Evolutionary conservation across 2,329 filamentous ascomycete genomes (phyloP), one percentile per base, ranked within the genome.

Genomic region (Tricladium varicosporioides): DNA sequence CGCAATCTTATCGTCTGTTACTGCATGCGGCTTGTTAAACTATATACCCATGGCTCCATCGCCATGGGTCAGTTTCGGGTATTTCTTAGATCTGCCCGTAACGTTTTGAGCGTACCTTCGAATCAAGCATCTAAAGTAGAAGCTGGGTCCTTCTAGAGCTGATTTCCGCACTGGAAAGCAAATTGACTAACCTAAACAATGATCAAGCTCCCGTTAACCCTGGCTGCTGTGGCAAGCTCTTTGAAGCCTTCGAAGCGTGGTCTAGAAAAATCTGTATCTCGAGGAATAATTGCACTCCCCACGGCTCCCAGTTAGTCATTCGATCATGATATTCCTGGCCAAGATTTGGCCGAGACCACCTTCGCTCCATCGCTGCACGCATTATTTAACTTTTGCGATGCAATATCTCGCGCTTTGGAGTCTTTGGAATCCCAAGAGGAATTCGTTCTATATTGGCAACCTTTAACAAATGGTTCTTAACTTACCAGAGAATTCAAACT

Each of bases 401-500:
- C 80, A 4, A 86, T 71, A 19, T 81, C 80, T 44, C 85, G 78
- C 2, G 75, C 75, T 18, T 77, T 70, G 8, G 80, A 63, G 55
- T 82, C 75, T 19, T 76, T 76, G 5, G 79, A 74, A 57, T 81
- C 76, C 82, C 83, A 89, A 5, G 79, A 83, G 0, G 83, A 13
- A 88, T 72, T 7, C 79, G 75, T 68, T 89, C 86, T 1, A 81
- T 82, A 85, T 89, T 88, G 44, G 86, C 81, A 5, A 76, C 83
- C 70, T 89, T 89, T 61, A 88, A 70, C 65, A 88, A 84, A n/a
- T 84, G 76, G 67, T 88, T 89, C 44, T 78, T 79, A 1, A 84
- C 84, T 1, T 77, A 51, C 78, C 76, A 44, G 79, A 80, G 69
- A 82, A 81, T 22, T 72, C 69, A 60, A 80, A 81, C 15, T 72